Percentiles rank a stretch among this genome's conserved stretches.
These are phyloP conservation scores for Geranium brycei DNA, from an alignment of 345 rosid species.

Conservation along the genomic window DNA sequence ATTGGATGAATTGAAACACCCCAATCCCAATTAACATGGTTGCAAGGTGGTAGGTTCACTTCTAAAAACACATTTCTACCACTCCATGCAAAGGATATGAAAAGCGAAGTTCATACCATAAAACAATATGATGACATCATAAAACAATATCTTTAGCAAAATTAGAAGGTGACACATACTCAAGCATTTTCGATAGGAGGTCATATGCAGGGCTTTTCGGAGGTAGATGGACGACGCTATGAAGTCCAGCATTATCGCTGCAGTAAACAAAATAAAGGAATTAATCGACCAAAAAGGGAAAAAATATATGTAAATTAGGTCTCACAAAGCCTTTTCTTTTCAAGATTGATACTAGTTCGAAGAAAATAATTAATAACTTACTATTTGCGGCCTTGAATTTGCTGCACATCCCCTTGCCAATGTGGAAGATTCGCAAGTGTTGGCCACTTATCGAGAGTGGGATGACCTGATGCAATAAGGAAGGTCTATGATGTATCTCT, in stretches of 20 bases:
- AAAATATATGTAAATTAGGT: not conserved
- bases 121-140: too few species aligned
- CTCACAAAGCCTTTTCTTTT: not conserved
- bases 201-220: constrained; percentile 58
- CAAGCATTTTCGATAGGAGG: constrained; percentile 85
- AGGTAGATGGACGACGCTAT: constrained; percentile 54
- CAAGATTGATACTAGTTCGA: not conserved
- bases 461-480: constrained; percentile 40
- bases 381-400: constrained; percentile 78
- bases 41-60: too few species aligned
- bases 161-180: constrained; percentile 14
- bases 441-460: constrained; percentile 92
- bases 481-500: not conserved
- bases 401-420: constrained; percentile 66
- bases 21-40: too few species aligned
- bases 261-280: not conserved
- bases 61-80: too few species aligned
- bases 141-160: not conserved
- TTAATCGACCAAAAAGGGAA: not conserved
- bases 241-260: constrained; percentile 51
- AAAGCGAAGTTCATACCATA: too few species aligned
- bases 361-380: constrained; percentile 1
- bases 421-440: constrained; percentile 71
- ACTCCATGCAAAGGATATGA: too few species aligned
- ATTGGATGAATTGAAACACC: not conserved